Conservation (phyloP, 176 grass and related monocot genomes). For the maize (Zea mays) region Zm-B73-REFERENCE-NAM-5.0 NC_050101.1:112994001-112994500, state of each 20-base stretch:
- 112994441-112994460: neutral
- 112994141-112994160: conserved; percentile 5
- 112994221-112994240: conserved; percentile 17
- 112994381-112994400: neutral
- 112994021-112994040: neutral
- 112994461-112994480: neutral
- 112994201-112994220: neutral
- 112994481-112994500: neutral
- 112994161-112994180: neutral
- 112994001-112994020: conserved; percentile 9
- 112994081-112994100: conserved; percentile 18
- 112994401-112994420: neutral
- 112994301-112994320: neutral
- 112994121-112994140: conserved; percentile 1
- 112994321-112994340: neutral
- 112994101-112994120: conserved; percentile 14
- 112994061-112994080: conserved; percentile 9
- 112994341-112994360: neutral
- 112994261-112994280: neutral
- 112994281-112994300: conserved; percentile 5
- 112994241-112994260: neutral
- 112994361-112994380: neutral
- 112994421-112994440: neutral
- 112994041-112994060: neutral
- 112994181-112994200: neutral